These are phyloP conservation scores for Tetrahymena malaccensis DNA, from an alignment of 73 alveolate genomes.

Conservation along the genomic window DNA sequence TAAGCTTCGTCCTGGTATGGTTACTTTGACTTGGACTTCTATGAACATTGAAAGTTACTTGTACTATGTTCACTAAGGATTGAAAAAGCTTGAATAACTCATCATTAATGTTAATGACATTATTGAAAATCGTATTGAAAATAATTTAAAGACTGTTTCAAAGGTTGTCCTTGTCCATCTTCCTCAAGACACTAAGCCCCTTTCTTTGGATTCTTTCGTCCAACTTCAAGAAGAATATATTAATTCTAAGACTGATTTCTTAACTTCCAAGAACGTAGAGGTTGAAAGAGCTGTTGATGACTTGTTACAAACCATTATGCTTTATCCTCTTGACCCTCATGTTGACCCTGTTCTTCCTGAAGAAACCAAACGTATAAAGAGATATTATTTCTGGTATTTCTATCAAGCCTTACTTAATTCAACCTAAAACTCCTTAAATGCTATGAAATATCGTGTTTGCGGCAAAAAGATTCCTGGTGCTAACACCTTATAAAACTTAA, in stretches of 20 bases:
- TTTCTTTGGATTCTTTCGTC: slow-evolving; percentile 96
- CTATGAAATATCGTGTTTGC: slow-evolving; percentile 98
- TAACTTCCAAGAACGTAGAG: slow-evolving; percentile 95
- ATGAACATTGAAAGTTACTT: slow-evolving; percentile 99
- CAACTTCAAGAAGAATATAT: slow-evolving; percentile 96
- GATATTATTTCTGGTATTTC: slow-evolving; percentile 99
- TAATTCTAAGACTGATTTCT: slow-evolving; percentile 86
- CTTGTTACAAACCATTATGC: slow-evolving; percentile 94
- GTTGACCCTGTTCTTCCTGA: slow-evolving; percentile 96
- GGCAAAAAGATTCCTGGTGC: slow-evolving; percentile 78
- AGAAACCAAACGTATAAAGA: slow-evolving; percentile 95
- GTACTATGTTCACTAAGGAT: slow-evolving; percentile 95
- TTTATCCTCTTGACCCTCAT: slow-evolving; percentile 98
- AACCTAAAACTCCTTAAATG: slow-evolving; percentile 96
- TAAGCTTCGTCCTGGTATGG: slow-evolving; percentile 99
- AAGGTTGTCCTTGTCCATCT: slow-evolving; percentile 95
- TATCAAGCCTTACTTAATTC: slow-evolving; percentile 99
- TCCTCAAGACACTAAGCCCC: slow-evolving; percentile 96
- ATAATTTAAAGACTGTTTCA: slow-evolving; percentile 94
- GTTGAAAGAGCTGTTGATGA: slow-evolving; percentile 99
- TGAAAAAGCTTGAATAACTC: slow-evolving; percentile 95
- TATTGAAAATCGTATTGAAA: slow-evolving; percentile 99
- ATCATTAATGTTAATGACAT: slow-evolving; percentile 97
- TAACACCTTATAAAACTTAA: slow-evolving; percentile 56
- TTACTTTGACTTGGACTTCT: slow-evolving; percentile 99